phyloP scores from a whole-genome alignment of 1,284 basidiomycete species.

The Chondrostereum purpureum region DNA sequence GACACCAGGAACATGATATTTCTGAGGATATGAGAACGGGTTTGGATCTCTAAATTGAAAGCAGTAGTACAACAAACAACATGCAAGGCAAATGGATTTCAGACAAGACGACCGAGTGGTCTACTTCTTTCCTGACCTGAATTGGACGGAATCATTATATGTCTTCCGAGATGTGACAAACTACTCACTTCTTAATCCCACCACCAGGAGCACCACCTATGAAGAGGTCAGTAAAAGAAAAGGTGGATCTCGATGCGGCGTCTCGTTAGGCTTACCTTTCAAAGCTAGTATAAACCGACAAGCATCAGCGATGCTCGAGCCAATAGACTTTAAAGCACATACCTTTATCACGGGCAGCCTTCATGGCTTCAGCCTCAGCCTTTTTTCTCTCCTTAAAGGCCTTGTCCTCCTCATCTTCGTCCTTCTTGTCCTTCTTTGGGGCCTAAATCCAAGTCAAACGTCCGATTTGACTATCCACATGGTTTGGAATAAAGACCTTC shows the following conservation, averaged over 20 bases:
- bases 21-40: too few relatives aligned
- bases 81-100: too few relatives aligned
- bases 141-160: neutral
- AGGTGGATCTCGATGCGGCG: too few relatives aligned
- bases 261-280: too few relatives aligned
- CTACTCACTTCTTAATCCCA: constrained; percentile 76
- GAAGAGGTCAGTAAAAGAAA: too few relatives aligned
- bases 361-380: constrained; percentile 60
- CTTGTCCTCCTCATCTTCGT: constrained; percentile 60
- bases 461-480: neutral
- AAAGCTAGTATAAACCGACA: too few relatives aligned
- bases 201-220: constrained; percentile 62
- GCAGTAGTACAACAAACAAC: too few relatives aligned
- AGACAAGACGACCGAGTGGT: too few relatives aligned
- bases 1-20: too few relatives aligned
- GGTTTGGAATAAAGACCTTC: constrained; percentile 44
- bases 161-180: neutral
- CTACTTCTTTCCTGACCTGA: constrained; percentile 70
- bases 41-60: too few relatives aligned
- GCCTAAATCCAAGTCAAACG: constrained; percentile 35
- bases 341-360: constrained; percentile 67
- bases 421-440: constrained; percentile 73
- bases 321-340: too few relatives aligned
- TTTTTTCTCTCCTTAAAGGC: constrained; percentile 73
- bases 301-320: too few relatives aligned